phyloP scores from a whole-genome alignment of 129 eudicot species.

The Tanacetum coccineum region DNA sequence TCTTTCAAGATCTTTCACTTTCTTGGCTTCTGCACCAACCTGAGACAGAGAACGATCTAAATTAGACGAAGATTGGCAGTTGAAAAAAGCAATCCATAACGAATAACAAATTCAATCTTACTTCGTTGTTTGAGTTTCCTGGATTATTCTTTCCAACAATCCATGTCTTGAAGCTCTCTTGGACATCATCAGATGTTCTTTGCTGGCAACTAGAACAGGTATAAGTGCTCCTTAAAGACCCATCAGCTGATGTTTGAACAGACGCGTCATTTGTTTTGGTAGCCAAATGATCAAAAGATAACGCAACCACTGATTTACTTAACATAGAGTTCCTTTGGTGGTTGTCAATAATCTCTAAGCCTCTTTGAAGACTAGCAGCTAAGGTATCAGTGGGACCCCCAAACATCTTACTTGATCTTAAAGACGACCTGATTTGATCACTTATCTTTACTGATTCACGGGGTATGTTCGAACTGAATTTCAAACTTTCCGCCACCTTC shows the following conservation, averaged over 20 bases:
- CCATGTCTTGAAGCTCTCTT: constrained; percentile 52
- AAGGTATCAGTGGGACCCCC: constrained; percentile 73
- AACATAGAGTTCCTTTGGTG: constrained; percentile 72
- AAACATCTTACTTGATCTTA: constrained; percentile 62
- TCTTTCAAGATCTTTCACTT: constrained; percentile 62
- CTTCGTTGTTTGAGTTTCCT: constrained; percentile 21
- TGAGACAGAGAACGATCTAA: constrained; percentile 17
- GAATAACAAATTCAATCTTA: constrained; percentile 6
- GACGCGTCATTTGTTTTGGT: constrained; percentile 64
- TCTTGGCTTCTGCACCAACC: constrained; percentile 48
- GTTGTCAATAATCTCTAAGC: constrained; percentile 68
- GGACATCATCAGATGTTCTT: constrained; percentile 44
- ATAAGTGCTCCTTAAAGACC: constrained; percentile 23
- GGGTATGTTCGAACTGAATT: constrained; percentile 33
- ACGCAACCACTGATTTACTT: constrained; percentile 58
- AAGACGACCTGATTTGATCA: constrained; percentile 55
- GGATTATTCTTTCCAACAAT: constrained; percentile 34
- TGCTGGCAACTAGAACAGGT: constrained; percentile 59
- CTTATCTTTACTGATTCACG: constrained; percentile 39
- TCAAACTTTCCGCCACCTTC: constrained; percentile 38
- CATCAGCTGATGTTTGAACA: constrained; percentile 45
- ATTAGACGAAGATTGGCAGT: not conserved
- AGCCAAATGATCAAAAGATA: constrained; percentile 91
- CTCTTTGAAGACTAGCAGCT: constrained; percentile 96
- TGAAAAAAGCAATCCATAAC: not conserved